These are phyloP conservation scores for Luzula sylvatica DNA, from an alignment of 176 grass and related monocot species.

Conservation along the genomic window DNA sequence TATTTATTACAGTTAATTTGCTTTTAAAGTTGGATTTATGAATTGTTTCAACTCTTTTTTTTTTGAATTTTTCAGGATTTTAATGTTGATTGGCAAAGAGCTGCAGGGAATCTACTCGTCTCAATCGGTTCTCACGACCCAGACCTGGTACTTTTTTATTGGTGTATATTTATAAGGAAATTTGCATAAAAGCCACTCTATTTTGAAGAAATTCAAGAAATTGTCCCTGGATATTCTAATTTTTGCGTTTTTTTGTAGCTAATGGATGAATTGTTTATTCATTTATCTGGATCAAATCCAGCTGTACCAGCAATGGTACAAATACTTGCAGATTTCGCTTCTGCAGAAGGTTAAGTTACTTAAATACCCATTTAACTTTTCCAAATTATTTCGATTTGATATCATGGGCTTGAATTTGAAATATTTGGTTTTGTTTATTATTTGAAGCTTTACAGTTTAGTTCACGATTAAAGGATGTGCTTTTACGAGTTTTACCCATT, in stretches of 20 bases:
- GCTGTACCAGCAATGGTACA: conserved; percentile 90
- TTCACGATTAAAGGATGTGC: conserved; percentile 78
- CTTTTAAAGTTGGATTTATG: background rate
- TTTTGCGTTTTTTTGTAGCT: conserved; percentile 32
- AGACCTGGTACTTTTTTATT: conserved; percentile 52
- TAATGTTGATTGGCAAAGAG: conserved; percentile 93
- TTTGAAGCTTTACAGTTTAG: conserved; percentile 95
- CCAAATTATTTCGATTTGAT: conserved; percentile 22
- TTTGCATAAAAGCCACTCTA: background rate
- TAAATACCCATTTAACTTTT: conserved; percentile 21
- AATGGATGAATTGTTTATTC: conserved; percentile 96
- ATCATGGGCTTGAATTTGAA: conserved; percentile 33
- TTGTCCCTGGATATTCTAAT: conserved; percentile 4
- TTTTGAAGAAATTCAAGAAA: background rate
- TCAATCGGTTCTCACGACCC: conserved; percentile 80
- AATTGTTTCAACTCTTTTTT: background rate
- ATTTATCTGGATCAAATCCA: conserved; percentile 82
- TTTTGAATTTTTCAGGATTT: conserved; percentile 49
- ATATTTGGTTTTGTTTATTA: conserved; percentile 23
- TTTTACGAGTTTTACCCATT: conserved; percentile 91
- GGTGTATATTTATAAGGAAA: background rate
- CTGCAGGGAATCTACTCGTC: conserved; percentile 80
- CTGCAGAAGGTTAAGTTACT: conserved; percentile 74
- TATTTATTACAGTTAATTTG: conserved; percentile 10
- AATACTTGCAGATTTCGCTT: conserved; percentile 91